Percentiles rank a stretch among this genome's conserved stretches.
These are phyloP conservation scores for Aspergillus quadrilineatus DNA, from an alignment of 2,329 filamentous ascomycete genomes.

Conservation along the genomic window DNA sequence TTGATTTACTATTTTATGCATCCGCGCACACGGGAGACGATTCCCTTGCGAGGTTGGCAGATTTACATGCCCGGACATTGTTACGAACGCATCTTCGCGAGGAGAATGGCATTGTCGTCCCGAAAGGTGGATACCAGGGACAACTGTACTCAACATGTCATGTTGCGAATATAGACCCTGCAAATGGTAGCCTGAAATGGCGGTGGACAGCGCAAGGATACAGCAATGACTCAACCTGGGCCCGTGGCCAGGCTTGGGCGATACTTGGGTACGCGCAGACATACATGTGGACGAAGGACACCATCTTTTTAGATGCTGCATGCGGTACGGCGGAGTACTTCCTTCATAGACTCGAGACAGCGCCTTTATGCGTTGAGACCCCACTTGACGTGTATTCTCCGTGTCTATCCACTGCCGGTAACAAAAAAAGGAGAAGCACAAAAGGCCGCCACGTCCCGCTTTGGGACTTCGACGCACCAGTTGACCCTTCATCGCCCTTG, in stretches of 20 bases:
- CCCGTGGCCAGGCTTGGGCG: constrained; percentile 27
- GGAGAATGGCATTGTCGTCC: not conserved
- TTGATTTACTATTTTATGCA: constrained; percentile 42
- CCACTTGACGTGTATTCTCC: not conserved
- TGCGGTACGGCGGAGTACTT: constrained; percentile 42
- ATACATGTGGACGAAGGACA: constrained; percentile 36
- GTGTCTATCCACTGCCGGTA: not conserved
- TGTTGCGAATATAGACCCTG: constrained; percentile 24
- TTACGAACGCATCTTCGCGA: constrained; percentile 32
- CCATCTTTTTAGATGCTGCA: constrained; percentile 34
- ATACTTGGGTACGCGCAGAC: constrained; percentile 40
- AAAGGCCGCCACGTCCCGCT: constrained; percentile 22
- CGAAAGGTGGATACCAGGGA: constrained; percentile 3
- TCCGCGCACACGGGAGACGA: constrained; percentile 28
- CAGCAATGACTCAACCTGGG: constrained; percentile 23
- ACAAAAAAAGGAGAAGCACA: not conserved
- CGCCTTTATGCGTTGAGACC: constrained; percentile 22
- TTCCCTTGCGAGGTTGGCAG: constrained; percentile 37
- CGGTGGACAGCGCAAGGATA: constrained; percentile 25
- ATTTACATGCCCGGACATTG: constrained; percentile 39
- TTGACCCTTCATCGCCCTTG: constrained; percentile 23
- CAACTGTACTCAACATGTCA: constrained; percentile 21
- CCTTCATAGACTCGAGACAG: constrained; percentile 31
- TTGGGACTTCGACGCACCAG: constrained; percentile 46
- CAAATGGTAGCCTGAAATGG: constrained; percentile 16